phyloP scores from a whole-genome alignment of 345 rosid genomes.

The Nasturtium officinale region DNA sequence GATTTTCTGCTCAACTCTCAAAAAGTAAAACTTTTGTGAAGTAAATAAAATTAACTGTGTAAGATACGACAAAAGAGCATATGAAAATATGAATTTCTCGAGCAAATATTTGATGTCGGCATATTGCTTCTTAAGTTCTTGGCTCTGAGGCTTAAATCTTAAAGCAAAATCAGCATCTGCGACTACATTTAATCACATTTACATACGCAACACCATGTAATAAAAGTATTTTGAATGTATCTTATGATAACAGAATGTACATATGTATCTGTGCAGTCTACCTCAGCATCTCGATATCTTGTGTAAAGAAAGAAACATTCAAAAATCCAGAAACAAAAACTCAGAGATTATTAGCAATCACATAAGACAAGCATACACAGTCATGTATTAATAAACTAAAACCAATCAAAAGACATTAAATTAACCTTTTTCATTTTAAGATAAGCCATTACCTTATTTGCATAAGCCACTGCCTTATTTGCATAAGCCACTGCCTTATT shows the following conservation, averaged over 20 bases:
- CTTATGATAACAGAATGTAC: neutral
- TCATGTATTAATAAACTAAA: constrained; percentile 9
- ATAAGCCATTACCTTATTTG: constrained; percentile 90
- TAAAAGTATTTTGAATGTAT: neutral
- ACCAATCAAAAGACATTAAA: neutral
- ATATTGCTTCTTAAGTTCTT: constrained; percentile 80
- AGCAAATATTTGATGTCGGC: constrained; percentile 67
- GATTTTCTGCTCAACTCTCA: constrained; percentile 51
- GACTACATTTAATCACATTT: constrained; percentile 24
- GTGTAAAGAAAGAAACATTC: constrained; percentile 16
- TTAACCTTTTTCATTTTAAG: constrained; percentile 77
- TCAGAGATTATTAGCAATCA: constrained; percentile 1
- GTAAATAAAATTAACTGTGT: neutral
- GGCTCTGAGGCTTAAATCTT: constrained; percentile 81
- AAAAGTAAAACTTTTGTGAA: neutral
- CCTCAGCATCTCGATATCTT: constrained; percentile 85
- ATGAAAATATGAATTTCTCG: constrained; percentile 56
- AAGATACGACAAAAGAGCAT: constrained; percentile 4
- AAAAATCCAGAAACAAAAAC: neutral
- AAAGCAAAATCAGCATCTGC: constrained; percentile 92
- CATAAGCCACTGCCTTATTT: too few relatives aligned
- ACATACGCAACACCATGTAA: constrained; percentile 1
- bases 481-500: too few relatives aligned
- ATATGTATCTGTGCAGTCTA: constrained; percentile 84
- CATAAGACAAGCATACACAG: neutral